Conservation (phyloP, 2,329 filamentous ascomycete genomes). For the Fusarium subglutinans region DNA sequence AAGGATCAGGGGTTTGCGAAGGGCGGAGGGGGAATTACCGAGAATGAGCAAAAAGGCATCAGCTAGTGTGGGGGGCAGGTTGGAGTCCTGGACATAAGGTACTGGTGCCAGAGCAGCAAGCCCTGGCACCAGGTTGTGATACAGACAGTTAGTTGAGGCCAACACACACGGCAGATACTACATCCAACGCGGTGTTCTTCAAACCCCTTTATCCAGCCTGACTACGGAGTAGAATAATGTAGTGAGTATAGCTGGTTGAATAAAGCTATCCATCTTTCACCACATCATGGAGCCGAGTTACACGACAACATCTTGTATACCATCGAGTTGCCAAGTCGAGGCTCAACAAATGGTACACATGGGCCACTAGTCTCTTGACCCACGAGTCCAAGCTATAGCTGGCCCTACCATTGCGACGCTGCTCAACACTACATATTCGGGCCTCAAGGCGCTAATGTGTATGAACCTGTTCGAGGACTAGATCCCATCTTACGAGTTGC, state of each 20-base stretch:
- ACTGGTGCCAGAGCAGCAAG: not conserved
- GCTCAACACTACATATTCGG: not conserved
- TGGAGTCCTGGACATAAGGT: not conserved
- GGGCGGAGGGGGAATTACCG: slow-evolving; percentile 7
- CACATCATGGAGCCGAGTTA: not conserved
- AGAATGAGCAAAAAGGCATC: slow-evolving; percentile 19
- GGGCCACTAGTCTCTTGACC: not conserved
- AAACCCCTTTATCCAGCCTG: not conserved
- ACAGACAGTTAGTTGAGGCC: not conserved
- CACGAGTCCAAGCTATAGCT: not conserved
- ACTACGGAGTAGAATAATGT: not conserved
- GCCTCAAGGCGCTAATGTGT: not conserved
- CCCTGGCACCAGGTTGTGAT: not conserved
- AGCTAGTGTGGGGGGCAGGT: slow-evolving; percentile 18
- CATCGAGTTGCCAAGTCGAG: not conserved
- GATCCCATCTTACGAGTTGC: not conserved
- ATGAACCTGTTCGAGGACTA: not conserved
- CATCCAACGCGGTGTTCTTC: not conserved
- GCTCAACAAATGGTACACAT: slow-evolving; percentile 2
- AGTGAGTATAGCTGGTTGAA: not conserved
- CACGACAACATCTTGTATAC: not conserved
- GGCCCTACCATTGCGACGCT: not conserved
- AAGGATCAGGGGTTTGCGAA: slow-evolving; percentile 20
- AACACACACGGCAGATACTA: not conserved
- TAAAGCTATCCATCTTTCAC: not conserved